phyloP scores from a whole-genome alignment of 2,329 filamentous ascomycete species.

The Sporothrix mexicana region DNA sequence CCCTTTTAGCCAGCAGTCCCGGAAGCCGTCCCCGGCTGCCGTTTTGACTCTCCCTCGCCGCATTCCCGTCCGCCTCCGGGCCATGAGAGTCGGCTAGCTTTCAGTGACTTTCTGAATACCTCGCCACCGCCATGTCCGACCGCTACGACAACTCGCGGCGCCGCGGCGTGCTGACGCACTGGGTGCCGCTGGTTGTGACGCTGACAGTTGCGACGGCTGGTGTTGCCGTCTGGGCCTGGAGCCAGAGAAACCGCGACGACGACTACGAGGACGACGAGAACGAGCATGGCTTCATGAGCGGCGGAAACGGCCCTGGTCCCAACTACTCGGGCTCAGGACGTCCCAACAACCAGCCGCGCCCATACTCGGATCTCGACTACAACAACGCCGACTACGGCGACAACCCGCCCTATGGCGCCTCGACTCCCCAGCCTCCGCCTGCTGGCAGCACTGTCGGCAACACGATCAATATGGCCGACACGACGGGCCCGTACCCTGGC shows the following conservation, averaged over 20 bases:
- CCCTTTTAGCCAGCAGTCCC: constrained; percentile 8
- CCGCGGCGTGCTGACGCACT: constrained; percentile 75
- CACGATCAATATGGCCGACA: constrained; percentile 32
- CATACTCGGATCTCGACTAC: constrained; percentile 50
- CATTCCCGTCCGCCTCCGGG: constrained; percentile 16
- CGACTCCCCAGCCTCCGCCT: constrained; percentile 32
- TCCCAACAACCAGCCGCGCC: constrained; percentile 33
- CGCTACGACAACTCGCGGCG: constrained; percentile 58
- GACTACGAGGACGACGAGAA: constrained; percentile 68
- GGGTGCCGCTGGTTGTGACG: constrained; percentile 86
- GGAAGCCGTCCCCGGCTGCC: constrained; percentile 26
- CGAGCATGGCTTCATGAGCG: constrained; percentile 42
- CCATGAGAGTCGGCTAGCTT: constrained; percentile 22
- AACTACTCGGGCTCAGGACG: background rate
- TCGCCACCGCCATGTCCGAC: constrained; percentile 59
- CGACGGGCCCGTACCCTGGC: constrained; percentile 36
- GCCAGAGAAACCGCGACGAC: constrained; percentile 77
- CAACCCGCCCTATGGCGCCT: constrained; percentile 57
- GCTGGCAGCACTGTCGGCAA: constrained; percentile 39
- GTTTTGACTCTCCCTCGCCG: constrained; percentile 3
- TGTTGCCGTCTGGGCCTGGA: constrained; percentile 91
- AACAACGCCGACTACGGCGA: constrained; percentile 56
- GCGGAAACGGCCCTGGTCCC: background rate
- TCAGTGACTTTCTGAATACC: background rate
- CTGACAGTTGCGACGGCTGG: constrained; percentile 87